Conservation (phyloP, 2,329 filamentous ascomycete genomes). For the Conoideocrella luteorostrata region DNA sequence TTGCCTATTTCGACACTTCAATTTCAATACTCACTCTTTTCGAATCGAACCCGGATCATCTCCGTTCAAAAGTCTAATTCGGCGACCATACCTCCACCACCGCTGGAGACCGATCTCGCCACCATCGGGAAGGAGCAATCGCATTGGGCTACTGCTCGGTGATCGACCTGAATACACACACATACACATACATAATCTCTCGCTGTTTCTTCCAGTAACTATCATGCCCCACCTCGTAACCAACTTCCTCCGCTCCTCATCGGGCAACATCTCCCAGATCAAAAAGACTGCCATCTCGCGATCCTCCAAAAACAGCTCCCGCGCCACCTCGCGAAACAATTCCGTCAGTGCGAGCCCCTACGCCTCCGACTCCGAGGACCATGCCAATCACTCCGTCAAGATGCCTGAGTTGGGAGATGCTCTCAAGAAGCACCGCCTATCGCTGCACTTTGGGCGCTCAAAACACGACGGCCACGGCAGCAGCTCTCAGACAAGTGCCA, state of each 20-base stretch:
- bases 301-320: constrained; percentile 25
- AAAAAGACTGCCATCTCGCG: constrained; percentile 31
- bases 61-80: too few relatives aligned
- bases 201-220: too few relatives aligned
- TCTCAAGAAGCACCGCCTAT: constrained; percentile 35
- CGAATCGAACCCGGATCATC: too few relatives aligned
- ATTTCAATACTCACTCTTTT: too few relatives aligned
- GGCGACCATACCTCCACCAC: too few relatives aligned
- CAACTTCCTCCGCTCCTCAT: constrained; percentile 51
- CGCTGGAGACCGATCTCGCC: too few relatives aligned
- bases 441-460: constrained; percentile 30
- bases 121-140: too few relatives aligned
- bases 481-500: constrained; percentile 26
- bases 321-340: constrained; percentile 18
- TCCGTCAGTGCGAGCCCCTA: constrained; percentile 27
- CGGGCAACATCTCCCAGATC: constrained; percentile 46
- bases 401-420: constrained; percentile 32
- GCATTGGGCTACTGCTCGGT: too few relatives aligned
- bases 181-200: too few relatives aligned
- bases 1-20: too few relatives aligned
- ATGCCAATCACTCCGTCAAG: constrained; percentile 22
- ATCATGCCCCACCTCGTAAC: constrained; percentile 53
- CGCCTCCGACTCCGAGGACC: constrained; percentile 29
- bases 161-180: too few relatives aligned
- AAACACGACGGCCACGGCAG: neutral